phyloP scores from a whole-genome alignment of 345 rosid species.

The Eucalyptus regnans region DNA sequence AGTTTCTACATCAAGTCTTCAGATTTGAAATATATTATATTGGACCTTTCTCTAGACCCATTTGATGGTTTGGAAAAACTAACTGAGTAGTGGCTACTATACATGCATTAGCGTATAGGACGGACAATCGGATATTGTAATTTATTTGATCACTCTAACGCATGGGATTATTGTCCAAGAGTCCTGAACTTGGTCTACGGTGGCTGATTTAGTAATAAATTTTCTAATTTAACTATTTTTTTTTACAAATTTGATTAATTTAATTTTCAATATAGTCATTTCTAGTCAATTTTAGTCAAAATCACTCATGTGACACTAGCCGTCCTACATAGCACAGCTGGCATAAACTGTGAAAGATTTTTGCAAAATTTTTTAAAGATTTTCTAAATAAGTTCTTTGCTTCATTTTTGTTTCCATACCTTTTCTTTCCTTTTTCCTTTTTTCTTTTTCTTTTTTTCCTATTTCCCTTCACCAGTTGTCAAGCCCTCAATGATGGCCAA shows the following conservation, averaged over 20 bases:
- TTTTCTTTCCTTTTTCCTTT: neutral
- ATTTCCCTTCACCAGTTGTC: accelerated
- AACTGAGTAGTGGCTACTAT: neutral
- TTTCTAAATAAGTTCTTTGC: neutral
- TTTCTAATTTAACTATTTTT: accelerated
- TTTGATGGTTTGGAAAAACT: neutral
- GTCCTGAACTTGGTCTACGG: accelerated
- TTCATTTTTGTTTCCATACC: neutral
- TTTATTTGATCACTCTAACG: neutral
- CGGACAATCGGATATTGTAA: neutral
- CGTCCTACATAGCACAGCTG: accelerated
- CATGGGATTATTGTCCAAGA: neutral
- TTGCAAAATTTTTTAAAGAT: neutral
- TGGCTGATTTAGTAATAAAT: neutral
- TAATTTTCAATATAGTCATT: neutral
- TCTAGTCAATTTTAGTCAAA: neutral
- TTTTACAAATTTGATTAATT: neutral
- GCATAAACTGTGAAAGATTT: accelerated
- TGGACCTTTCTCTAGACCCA: neutral
- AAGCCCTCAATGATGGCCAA: neutral
- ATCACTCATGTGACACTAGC: accelerated
- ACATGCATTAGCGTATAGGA: neutral
- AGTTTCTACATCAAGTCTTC: neutral
- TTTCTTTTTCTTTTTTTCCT: neutral
- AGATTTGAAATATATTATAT: neutral